phyloP scores from a whole-genome alignment of 2,329 filamentous ascomycete species.

The Venturia carpophila region DNA sequence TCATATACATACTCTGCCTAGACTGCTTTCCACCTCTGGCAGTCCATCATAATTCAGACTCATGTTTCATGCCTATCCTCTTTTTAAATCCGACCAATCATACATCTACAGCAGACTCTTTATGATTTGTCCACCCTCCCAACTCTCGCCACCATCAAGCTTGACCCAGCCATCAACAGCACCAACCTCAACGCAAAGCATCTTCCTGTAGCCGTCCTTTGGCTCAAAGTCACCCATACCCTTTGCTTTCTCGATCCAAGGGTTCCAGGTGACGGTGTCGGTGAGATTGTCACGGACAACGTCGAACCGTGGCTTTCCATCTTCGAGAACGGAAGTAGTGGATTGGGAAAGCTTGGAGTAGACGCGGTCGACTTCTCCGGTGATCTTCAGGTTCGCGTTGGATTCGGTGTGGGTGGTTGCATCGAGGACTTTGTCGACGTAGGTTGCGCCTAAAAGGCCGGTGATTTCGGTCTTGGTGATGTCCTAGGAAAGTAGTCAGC shows the following conservation, averaged over 20 bases:
- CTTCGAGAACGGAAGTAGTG: slow-evolving; percentile 57
- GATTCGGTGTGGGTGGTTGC: slow-evolving; percentile 57
- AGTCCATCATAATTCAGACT: slow-evolving; percentile 1
- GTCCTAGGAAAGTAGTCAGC: slow-evolving; percentile 48
- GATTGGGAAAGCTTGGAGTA: slow-evolving; percentile 61
- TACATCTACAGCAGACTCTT: slow-evolving; percentile 33
- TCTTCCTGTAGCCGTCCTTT: slow-evolving; percentile 82
- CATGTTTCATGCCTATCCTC: background rate
- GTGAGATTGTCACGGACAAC: slow-evolving; percentile 76
- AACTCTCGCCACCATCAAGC: slow-evolving; percentile 68
- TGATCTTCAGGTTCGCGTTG: slow-evolving; percentile 57
- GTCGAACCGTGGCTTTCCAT: slow-evolving; percentile 57
- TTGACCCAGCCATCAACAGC: slow-evolving; percentile 74
- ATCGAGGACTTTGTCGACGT: slow-evolving; percentile 75
- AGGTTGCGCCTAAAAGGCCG: slow-evolving; percentile 68
- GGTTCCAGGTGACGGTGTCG: slow-evolving; percentile 95
- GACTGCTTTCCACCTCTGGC: background rate
- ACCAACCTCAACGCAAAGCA: slow-evolving; percentile 92
- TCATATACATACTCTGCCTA: background rate
- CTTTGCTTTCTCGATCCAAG: slow-evolving; percentile 78
- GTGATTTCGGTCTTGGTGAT: slow-evolving; percentile 64
- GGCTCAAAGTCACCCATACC: slow-evolving; percentile 81
- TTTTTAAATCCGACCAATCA: background rate
- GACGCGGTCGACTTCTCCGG: slow-evolving; percentile 76
- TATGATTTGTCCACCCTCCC: slow-evolving; percentile 55